Percentiles rank a stretch among this genome's conserved stretches.
phyloP scores from a whole-genome alignment of 176 grass and related monocot genomes.

The Paspalum vaginatum region DNA sequence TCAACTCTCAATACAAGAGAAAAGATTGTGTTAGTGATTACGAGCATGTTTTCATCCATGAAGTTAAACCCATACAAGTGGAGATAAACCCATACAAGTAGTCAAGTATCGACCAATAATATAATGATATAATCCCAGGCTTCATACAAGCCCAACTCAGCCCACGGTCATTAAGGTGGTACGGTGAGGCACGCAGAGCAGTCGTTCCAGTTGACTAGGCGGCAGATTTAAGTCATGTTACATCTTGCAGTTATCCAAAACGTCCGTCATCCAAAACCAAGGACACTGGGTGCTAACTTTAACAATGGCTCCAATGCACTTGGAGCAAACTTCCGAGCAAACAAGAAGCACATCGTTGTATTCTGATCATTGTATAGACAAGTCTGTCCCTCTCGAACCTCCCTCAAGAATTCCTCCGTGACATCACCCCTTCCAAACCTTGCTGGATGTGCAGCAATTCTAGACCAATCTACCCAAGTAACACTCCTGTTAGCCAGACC shows the following conservation, averaged over 20 bases:
- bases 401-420: constrained; percentile 74
- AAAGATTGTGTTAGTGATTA: constrained; percentile 8
- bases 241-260: neutral
- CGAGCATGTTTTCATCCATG: constrained; percentile 14
- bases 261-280: constrained; percentile 52
- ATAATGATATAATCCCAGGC: neutral
- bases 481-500: constrained; percentile 84
- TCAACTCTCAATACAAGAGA: neutral
- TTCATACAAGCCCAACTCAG: neutral
- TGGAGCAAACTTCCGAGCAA: constrained; percentile 91
- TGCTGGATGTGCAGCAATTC: constrained; percentile 89
- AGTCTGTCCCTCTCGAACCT: constrained; percentile 51
- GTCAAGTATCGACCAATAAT: too few relatives aligned
- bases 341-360: constrained; percentile 67
- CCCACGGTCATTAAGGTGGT: neutral
- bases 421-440: constrained; percentile 82
- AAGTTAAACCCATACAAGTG: neutral
- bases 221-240: neutral
- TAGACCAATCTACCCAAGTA: constrained; percentile 93
- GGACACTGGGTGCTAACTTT: constrained; percentile 58
- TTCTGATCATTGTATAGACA: constrained; percentile 80
- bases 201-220: too few relatives aligned
- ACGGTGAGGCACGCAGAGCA: too few relatives aligned
- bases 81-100: constrained; percentile 33
- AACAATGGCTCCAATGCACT: constrained; percentile 78